Base-by-base conservation (phyloP, 345 rosid species). In the Corymbia maculata region DNA sequence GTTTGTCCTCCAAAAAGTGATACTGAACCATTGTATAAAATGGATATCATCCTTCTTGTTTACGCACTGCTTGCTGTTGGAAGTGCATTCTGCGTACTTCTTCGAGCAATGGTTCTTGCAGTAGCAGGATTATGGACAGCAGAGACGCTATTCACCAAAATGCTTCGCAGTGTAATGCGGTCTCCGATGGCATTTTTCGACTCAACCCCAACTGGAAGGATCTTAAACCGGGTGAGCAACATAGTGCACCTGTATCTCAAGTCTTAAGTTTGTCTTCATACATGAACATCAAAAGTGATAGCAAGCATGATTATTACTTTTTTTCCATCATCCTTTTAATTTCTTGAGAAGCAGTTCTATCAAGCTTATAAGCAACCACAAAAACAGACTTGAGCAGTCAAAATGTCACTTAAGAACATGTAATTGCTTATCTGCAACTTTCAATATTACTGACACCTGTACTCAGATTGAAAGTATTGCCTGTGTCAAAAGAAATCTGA, bases 151-250 rank as follows among this genome's bases (percentile, higher is more conserved):
- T 97, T 96, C 93, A 89, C 89, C 52, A 94, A 93, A 88, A 95
- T 97, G 99, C 94, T 97, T 88, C 93, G 88, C 17, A 95, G 95
- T 89, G 80, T 97, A 50, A 84, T 95, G 89, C 92, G 95, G 87
- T 95, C 99, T 89, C 99, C 99, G 5, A 96, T 97, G 99, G 90
- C 98, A 57, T 97, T 97, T 89, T 97, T 97, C 85, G 99, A 97
- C 88, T 95, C 99, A 90, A 97, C 99, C 89, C 99, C 98, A 64
- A 91, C 97, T 28, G 98, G 99, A 90, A 94, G 99, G 93, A 97
- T 97, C 91, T 92, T 97, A 91, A 97, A 96, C 90, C 94, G 99
- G 91, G 99, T 97, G 32, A 94, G 97, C 89, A 80, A 24, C 70
- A 45, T 79, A 68, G n/a, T 3, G 36, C 51, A 59, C 52, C 66